Conservation (phyloP, 2,329 filamentous ascomycete genomes). For the Rhytidhysteron rufulum region DNA sequence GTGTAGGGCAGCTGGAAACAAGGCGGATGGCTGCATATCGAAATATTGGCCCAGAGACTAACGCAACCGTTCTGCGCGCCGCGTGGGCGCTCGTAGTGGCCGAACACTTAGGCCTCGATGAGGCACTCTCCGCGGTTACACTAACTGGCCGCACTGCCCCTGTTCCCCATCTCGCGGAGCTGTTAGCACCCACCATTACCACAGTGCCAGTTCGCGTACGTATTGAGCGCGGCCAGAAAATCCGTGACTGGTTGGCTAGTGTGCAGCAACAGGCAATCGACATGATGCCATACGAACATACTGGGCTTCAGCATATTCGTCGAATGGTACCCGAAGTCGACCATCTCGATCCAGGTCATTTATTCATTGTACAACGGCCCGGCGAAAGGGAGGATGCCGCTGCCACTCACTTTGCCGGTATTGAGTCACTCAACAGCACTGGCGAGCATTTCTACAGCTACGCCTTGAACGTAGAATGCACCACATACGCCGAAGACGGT, state of each 20-base stretch:
- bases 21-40: no score
- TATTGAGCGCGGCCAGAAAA: constrained; percentile 6
- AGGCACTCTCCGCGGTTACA: constrained; percentile 39
- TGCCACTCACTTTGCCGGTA: background rate
- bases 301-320: constrained; percentile 27
- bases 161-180: constrained; percentile 31
- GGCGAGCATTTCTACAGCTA: constrained; percentile 11
- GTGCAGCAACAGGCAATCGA: constrained; percentile 13
- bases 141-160: constrained; percentile 30
- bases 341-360: background rate
- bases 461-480: constrained; percentile 13
- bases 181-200: constrained; percentile 42
- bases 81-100: background rate
- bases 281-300: constrained; percentile 28
- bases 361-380: constrained; percentile 45
- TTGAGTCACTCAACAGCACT: background rate
- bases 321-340: background rate
- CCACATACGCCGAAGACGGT: constrained; percentile 10
- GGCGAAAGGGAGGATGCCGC: background rate
- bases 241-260: constrained; percentile 8
- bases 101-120: background rate
- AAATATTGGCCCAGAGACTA: no score
- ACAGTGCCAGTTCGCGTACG: constrained; percentile 30
- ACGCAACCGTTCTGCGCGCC: constrained; percentile 6
- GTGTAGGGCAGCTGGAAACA: no score